Conservation (phyloP, 1,284 basidiomycete species). For the Heterobasidion irregulare region DNA sequence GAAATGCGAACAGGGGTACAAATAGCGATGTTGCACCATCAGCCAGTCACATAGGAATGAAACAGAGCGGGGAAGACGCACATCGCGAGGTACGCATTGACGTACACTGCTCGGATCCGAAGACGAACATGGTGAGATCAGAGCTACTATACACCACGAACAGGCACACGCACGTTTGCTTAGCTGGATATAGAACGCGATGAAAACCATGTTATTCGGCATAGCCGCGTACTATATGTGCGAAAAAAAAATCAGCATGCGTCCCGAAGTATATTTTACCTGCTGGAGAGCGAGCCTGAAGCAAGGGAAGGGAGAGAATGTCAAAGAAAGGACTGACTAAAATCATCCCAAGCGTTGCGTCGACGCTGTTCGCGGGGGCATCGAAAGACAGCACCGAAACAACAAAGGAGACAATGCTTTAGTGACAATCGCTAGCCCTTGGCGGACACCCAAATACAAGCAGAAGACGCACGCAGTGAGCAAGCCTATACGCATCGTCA, state of each 20-base stretch:
- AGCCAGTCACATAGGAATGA: background rate
- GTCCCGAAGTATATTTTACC: too few relatives aligned
- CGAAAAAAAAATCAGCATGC: background rate
- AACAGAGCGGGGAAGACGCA: conserved; percentile 9
- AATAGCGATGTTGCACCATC: background rate
- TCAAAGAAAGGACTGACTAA: conserved; percentile 15
- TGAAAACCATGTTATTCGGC: conserved; percentile 41
- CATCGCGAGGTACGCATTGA: conserved; percentile 42
- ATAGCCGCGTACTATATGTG: conserved; percentile 30
- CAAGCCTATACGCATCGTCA: background rate
- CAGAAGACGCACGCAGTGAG: conserved; percentile 40
- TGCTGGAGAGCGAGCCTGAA: too few relatives aligned
- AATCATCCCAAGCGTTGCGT: conserved; percentile 35
- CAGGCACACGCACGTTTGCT: conserved; percentile 34
- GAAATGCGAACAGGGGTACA: too few relatives aligned
- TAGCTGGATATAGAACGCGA: conserved; percentile 42
- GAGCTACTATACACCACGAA: background rate
- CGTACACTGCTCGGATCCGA: conserved; percentile 29
- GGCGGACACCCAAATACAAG: too few relatives aligned
- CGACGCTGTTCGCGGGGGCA: conserved; percentile 23
- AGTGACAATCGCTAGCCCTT: too few relatives aligned
- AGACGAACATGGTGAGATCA: background rate
- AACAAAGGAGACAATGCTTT: conserved; percentile 2
- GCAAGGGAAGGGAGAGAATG: too few relatives aligned
- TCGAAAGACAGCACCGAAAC: background rate